Conservation (phyloP, 2,329 filamentous ascomycete genomes). For the Diaporthe aspalathi region DNA sequence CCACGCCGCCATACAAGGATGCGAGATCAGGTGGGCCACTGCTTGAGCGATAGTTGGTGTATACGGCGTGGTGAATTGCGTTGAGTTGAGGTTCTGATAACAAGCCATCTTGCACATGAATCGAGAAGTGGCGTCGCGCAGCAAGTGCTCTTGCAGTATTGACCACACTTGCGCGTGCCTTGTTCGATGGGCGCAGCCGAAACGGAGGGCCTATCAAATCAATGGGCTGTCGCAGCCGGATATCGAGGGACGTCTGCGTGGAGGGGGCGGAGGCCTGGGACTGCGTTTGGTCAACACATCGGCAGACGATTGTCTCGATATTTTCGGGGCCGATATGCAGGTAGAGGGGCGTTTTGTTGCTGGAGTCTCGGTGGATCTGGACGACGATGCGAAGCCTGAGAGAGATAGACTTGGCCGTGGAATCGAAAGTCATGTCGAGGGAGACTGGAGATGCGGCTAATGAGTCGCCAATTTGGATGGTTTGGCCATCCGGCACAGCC, state of each 20-base stretch:
- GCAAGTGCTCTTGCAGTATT: not conserved
- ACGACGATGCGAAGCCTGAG: constrained; percentile 7
- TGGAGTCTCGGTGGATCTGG: constrained; percentile 20
- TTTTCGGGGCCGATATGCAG: not conserved
- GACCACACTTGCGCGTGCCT: not conserved
- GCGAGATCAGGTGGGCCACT: not conserved
- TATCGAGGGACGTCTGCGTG: not conserved
- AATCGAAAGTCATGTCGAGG: constrained; percentile 7
- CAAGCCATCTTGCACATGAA: not conserved
- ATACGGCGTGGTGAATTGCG: not conserved
- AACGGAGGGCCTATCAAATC: constrained; percentile 14
- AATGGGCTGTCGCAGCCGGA: not conserved
- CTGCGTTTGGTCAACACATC: not conserved
- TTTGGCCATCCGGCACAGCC: not conserved
- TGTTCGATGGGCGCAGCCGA: constrained; percentile 18
- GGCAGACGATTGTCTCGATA: not conserved
- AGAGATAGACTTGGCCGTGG: not conserved
- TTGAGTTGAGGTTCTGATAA: not conserved
- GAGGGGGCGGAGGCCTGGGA: not conserved
- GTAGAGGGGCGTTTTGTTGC: constrained; percentile 8
- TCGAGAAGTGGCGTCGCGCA: not conserved
- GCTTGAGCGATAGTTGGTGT: not conserved
- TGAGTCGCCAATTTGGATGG: not conserved
- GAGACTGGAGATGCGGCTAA: not conserved
- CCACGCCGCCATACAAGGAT: constrained; percentile 4